A percentile compares a stretch with the other conserved stretches of the same genome.
phyloP scores from a whole-genome alignment of 192 early-diverging fungal genomes.

The Backusella macrospora region DNA sequence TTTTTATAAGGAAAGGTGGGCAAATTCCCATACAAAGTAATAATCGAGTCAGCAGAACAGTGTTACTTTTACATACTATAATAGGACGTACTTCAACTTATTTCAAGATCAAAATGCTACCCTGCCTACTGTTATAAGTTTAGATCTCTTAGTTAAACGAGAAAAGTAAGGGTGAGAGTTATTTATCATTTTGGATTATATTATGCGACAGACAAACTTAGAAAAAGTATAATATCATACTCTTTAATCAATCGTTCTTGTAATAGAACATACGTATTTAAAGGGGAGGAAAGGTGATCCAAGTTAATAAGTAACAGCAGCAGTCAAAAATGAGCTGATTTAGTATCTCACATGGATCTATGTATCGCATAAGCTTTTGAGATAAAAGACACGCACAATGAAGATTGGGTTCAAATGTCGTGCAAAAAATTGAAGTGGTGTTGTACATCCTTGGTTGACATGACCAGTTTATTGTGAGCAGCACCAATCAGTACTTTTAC shows the following conservation, averaged over 20 bases:
- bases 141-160: neutral
- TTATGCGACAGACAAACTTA: neutral
- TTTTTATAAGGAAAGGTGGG: neutral
- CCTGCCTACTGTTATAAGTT: constrained; percentile 5
- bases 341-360: constrained; percentile 9
- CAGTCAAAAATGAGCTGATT: constrained; percentile 11
- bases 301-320: neutral
- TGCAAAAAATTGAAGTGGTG: constrained; percentile 5
- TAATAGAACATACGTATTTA: no score
- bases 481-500: neutral
- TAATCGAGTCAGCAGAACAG: neutral
- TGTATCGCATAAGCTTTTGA: constrained; percentile 1
- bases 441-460: constrained; percentile 3
- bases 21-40: constrained; percentile 6
- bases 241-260: no score
- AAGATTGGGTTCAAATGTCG: constrained; percentile 13
- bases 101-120: constrained; percentile 2
- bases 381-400: neutral
- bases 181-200: neutral
- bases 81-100: constrained; percentile 4
- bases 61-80: constrained; percentile 9
- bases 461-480: neutral
- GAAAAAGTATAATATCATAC: neutral
- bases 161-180: neutral
- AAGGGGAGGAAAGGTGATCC: neutral